A percentile compares a stretch with the other conserved stretches of the same genome.
phyloP scores from a whole-genome alignment of 2,329 filamentous ascomycete species.

The Colletotrichum nymphaeae region DNA sequence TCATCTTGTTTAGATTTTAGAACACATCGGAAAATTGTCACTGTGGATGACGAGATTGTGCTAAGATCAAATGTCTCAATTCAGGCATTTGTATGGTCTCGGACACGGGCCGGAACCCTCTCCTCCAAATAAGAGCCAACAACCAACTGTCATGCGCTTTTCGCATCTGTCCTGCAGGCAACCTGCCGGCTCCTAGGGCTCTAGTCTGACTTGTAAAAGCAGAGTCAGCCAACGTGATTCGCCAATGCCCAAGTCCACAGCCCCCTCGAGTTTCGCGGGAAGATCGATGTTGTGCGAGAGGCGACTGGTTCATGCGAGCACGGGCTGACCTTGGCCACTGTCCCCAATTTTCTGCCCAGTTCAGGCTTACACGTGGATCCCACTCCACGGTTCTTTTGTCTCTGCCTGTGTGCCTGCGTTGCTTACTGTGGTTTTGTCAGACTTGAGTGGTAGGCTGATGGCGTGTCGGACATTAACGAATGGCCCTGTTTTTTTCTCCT shows the following conservation, averaged over 20 bases:
- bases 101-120: not conserved
- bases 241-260: not conserved
- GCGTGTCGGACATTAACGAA: not conserved
- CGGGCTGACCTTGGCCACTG: not conserved
- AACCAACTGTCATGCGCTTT: not conserved
- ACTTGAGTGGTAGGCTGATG: not conserved
- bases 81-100: not conserved
- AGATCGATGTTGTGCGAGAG: not conserved
- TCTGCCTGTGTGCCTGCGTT: not conserved
- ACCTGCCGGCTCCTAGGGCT: not conserved
- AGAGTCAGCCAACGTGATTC: not conserved
- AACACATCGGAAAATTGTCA: not conserved
- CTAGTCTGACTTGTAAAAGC: not conserved
- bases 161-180: not conserved
- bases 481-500: not conserved
- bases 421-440: not conserved
- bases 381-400: not conserved
- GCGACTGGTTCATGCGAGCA: not conserved
- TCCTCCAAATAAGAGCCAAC: not conserved
- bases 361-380: not conserved
- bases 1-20: not conserved
- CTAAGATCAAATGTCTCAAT: not conserved
- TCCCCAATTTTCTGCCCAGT: not conserved
- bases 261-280: not conserved
- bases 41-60: not conserved